phyloP scores from a whole-genome alignment of 495 filamentous ascomycete genomes.

The Daldinia grandis region DNA sequence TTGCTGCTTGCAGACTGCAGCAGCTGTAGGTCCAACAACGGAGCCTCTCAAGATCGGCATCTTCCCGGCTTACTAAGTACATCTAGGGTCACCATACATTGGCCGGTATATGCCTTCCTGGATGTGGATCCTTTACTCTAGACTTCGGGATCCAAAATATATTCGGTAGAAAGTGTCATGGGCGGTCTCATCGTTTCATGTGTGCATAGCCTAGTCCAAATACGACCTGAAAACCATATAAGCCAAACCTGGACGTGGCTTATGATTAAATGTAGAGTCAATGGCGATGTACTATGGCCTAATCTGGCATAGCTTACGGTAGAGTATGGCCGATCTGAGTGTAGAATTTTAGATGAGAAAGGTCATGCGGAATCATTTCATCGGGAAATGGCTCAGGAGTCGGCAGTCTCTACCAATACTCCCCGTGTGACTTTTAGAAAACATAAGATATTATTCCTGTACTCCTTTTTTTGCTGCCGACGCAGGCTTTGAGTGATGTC shows the following conservation, averaged over 20 bases:
- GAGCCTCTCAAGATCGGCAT: conserved; percentile 3
- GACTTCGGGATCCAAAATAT: conserved; percentile 5
- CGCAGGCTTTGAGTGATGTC: neutral
- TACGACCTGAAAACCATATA: conserved; percentile 14
- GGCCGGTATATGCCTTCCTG: conserved; percentile 25
- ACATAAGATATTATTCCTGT: neutral
- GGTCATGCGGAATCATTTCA: conserved; percentile 27
- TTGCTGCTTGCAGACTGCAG: too few species aligned
- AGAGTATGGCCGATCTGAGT: conserved; percentile 1
- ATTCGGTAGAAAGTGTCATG: conserved; percentile 6
- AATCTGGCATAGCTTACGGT: conserved; percentile 13
- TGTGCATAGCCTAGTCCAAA: conserved; percentile 18
- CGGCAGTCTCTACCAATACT: conserved; percentile 14
- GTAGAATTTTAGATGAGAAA: conserved; percentile 12
- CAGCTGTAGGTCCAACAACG: neutral
- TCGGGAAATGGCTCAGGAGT: conserved; percentile 32
- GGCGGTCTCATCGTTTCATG: conserved; percentile 8
- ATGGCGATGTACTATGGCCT: conserved; percentile 2
- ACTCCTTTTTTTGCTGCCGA: neutral
- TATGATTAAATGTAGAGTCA: neutral
- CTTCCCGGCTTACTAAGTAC: conserved; percentile 30
- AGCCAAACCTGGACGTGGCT: conserved; percentile 12
- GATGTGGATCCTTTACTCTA: conserved; percentile 14
- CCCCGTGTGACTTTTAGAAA: neutral
- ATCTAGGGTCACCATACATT: conserved; percentile 16